A percentile compares a stretch with the other conserved stretches of the same genome.
Conservation (phyloP, 306 rosid genomes). For the Cucurbita argyrosperma region DNA sequence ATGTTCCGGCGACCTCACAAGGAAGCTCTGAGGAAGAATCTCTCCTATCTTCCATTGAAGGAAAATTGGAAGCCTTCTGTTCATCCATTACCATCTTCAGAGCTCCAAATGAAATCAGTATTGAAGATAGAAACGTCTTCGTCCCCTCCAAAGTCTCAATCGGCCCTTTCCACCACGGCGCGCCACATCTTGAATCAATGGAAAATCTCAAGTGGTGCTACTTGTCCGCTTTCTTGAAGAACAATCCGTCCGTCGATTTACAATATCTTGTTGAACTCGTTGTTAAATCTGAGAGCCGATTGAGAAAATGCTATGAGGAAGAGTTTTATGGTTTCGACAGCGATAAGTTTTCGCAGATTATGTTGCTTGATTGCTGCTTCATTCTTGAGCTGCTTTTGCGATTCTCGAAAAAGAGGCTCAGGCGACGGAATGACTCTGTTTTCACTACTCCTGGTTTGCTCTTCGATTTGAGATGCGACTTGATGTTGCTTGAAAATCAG, state of each 20-base stretch:
- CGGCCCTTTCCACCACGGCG: slow-evolving; percentile 37
- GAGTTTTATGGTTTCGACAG: not conserved
- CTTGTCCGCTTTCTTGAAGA: slow-evolving; percentile 27
- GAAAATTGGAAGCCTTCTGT: slow-evolving; percentile 26
- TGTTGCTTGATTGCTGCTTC: slow-evolving; percentile 49
- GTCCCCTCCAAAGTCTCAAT: slow-evolving; percentile 26
- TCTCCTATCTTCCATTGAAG: slow-evolving; percentile 27
- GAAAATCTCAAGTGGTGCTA: slow-evolving; percentile 38
- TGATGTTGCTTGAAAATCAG: slow-evolving; percentile 46
- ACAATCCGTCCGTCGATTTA: slow-evolving; percentile 24
- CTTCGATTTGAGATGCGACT: slow-evolving; percentile 15
- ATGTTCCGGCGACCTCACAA: not conserved
- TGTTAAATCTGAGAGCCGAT: slow-evolving; percentile 24
- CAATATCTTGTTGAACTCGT: slow-evolving; percentile 20
- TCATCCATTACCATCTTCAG: slow-evolving; percentile 24
- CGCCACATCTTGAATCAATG: not conserved
- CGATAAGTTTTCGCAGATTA: slow-evolving; percentile 21
- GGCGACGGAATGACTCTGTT: slow-evolving; percentile 29
- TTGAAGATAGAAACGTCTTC: not conserved
- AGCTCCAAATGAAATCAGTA: slow-evolving; percentile 13
- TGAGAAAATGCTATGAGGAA: slow-evolving; percentile 22
- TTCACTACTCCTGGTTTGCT: slow-evolving; percentile 22
- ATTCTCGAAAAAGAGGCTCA: slow-evolving; percentile 18
- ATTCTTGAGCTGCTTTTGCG: slow-evolving; percentile 42
- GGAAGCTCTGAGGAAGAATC: not conserved